Conservation (phyloP, 495 filamentous ascomycete species). For the Choiromyces venosus region DNA sequence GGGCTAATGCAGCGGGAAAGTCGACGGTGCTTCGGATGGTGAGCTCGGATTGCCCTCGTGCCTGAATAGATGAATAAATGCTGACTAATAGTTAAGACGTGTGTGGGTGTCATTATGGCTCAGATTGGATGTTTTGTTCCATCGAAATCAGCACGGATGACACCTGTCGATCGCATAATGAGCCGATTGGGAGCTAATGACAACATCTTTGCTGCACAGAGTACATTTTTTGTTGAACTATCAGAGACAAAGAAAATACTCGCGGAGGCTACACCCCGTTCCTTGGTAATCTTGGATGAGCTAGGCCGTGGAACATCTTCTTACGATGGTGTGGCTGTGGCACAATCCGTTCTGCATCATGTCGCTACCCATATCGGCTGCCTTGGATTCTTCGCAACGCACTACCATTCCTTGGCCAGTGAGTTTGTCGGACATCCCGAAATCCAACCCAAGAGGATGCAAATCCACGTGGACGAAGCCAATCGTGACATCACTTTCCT, state of each 20-base stretch:
- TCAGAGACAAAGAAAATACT: conserved; percentile 98
- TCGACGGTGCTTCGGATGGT: conserved; percentile 98
- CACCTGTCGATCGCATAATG: conserved; percentile 96
- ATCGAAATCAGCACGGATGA: conserved; percentile 73
- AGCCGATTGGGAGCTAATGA: conserved; percentile 96
- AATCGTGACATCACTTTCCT: conserved; percentile 81
- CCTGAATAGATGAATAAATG: conserved; percentile 9
- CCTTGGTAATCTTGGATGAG: conserved; percentile 95
- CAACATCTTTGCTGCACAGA: conserved; percentile 97
- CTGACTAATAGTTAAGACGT: conserved; percentile 54
- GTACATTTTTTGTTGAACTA: conserved; percentile 97
- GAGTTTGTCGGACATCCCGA: conserved; percentile 89
- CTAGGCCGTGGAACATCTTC: conserved; percentile 88
- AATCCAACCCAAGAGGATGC: conserved; percentile 79
- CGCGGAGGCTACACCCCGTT: conserved; percentile 86
- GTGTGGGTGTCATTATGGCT: conserved; percentile 96
- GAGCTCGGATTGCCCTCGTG: conserved; percentile 37
- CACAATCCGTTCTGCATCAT: conserved; percentile 92
- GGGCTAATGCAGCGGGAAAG: conserved; percentile 96
- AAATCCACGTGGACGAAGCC: conserved; percentile 85
- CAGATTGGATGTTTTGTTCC: conserved; percentile 95
- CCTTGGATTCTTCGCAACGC: conserved; percentile 94
- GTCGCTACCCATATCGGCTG: conserved; percentile 90
- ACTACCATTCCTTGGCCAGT: conserved; percentile 88
- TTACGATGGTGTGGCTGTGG: conserved; percentile 94